phyloP scores from a whole-genome alignment of 202 grass and related monocot species.

The Digitaria exilis region DNA sequence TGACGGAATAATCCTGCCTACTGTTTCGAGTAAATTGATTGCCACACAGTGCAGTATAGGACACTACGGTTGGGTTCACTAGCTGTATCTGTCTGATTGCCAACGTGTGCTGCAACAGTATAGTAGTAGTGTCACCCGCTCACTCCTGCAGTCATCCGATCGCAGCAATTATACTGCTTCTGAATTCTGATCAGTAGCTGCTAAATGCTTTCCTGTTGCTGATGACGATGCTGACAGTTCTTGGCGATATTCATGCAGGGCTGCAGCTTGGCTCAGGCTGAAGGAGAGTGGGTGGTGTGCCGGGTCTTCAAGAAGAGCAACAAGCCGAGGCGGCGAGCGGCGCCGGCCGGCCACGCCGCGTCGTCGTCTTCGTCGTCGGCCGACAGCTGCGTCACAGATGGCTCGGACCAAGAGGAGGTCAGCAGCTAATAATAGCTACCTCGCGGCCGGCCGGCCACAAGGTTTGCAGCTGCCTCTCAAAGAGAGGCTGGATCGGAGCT shows the following conservation, averaged over 20 bases:
- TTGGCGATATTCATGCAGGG: constrained; percentile 26
- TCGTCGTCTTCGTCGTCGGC: constrained; percentile 31
- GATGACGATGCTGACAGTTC: not conserved
- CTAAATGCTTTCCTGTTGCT: not conserved
- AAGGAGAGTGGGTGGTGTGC: constrained; percentile 65
- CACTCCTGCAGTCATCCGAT: not conserved
- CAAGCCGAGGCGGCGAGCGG: constrained; percentile 22
- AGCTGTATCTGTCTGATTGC: not conserved
- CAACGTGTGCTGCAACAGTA: constrained; percentile 5
- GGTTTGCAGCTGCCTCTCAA: constrained; percentile 32
- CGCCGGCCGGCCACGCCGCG: not conserved
- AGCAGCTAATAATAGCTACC: constrained; percentile 36
- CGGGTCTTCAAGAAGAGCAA: constrained; percentile 53
- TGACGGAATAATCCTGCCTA: constrained; percentile 1
- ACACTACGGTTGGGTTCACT: not conserved
- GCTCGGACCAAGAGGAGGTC: constrained; percentile 47
- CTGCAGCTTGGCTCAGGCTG: constrained; percentile 39
- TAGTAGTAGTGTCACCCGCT: too few species aligned
- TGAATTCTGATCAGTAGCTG: not conserved
- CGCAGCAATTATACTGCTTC: not conserved
- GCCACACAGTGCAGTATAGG: not conserved
- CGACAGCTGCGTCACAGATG: constrained; percentile 64
- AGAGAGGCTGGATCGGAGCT: constrained; percentile 34
- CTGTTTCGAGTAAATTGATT: not conserved
- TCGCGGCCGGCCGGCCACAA: not conserved